Percentiles rank a stretch among this genome's conserved stretches.
Conservation (phyloP, 257 asterid genomes). For the Nicotiana tabacum region DNA sequence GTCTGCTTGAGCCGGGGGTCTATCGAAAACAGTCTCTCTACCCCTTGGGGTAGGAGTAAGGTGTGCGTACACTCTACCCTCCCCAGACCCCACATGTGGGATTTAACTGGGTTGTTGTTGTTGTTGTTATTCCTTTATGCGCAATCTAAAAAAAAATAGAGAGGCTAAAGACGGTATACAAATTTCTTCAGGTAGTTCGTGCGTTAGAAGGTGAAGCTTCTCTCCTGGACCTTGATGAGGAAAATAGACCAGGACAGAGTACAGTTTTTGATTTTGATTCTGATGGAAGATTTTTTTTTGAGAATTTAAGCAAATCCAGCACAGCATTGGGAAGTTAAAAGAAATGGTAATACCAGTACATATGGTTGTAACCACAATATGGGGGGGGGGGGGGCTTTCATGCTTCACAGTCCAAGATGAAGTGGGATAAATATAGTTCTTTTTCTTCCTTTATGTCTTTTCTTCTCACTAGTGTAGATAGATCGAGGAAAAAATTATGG, state of each 20-base stretch:
- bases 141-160: background rate
- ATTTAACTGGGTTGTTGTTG: too few relatives aligned
- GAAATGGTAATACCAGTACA: slow-evolving; percentile 5
- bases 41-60: too few relatives aligned
- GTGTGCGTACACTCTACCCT: too few relatives aligned
- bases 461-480: background rate
- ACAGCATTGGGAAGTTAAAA: background rate
- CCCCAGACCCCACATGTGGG: too few relatives aligned
- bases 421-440: background rate
- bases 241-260: slow-evolving; percentile 21
- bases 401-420: too few relatives aligned
- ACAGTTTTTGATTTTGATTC: background rate
- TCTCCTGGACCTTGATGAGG: slow-evolving; percentile 11
- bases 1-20: too few relatives aligned
- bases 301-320: background rate
- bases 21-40: too few relatives aligned
- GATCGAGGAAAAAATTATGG: too few relatives aligned
- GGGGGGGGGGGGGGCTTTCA: background rate
- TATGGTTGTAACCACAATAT: background rate
- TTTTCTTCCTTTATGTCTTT: background rate
- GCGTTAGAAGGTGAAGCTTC: slow-evolving; percentile 21
- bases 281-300: background rate
- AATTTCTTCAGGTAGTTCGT: slow-evolving; percentile 16
- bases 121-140: background rate
- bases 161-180: background rate